Percentiles rank a stretch among this genome's conserved stretches.
Conservation (phyloP, 306 rosid genomes). For the Vigna nakashimae region DNA sequence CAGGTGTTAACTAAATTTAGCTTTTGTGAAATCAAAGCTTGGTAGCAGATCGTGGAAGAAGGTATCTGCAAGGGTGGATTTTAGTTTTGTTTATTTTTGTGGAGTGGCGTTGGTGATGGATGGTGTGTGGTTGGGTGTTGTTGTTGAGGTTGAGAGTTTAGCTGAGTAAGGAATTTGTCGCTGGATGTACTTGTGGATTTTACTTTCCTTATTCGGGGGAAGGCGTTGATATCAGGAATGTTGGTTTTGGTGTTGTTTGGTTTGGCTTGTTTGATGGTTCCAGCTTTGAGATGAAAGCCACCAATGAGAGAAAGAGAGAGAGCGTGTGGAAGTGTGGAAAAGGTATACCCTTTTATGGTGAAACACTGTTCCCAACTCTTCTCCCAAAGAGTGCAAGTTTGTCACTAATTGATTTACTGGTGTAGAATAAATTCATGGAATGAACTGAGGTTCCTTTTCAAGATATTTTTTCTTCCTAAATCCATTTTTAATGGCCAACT, state of each 20-base stretch:
- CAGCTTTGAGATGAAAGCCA: slow-evolving; percentile 44
- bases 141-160: not conserved
- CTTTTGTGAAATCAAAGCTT: slow-evolving; percentile 2
- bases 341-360: slow-evolving; percentile 41
- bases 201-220: slow-evolving; percentile 51
- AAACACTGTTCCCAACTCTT: slow-evolving; percentile 1
- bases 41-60: slow-evolving; percentile 49
- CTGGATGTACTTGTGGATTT: slow-evolving; percentile 36
- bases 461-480: too few species aligned
- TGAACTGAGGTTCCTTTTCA: too few species aligned
- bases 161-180: not conserved
- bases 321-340: slow-evolving; percentile 11
- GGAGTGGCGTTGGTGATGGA: not conserved
- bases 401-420: not conserved
- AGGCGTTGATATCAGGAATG: slow-evolving; percentile 13
- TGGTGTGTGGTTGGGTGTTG: not conserved
- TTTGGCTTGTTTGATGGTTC: not conserved
- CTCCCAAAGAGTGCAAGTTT: slow-evolving; percentile 10
- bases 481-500: too few species aligned
- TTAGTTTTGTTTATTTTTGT: not conserved
- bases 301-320: slow-evolving; percentile 45
- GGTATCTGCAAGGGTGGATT: not conserved
- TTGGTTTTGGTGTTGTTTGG: slow-evolving; percentile 38
- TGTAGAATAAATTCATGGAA: not conserved
- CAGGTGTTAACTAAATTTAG: slow-evolving; percentile 61